Evolutionary conservation across 2,329 filamentous ascomycete species (phyloP), one percentile per base, ranked within the genome.

Genomic region (Ophiostoma tasmaniense): DNA sequence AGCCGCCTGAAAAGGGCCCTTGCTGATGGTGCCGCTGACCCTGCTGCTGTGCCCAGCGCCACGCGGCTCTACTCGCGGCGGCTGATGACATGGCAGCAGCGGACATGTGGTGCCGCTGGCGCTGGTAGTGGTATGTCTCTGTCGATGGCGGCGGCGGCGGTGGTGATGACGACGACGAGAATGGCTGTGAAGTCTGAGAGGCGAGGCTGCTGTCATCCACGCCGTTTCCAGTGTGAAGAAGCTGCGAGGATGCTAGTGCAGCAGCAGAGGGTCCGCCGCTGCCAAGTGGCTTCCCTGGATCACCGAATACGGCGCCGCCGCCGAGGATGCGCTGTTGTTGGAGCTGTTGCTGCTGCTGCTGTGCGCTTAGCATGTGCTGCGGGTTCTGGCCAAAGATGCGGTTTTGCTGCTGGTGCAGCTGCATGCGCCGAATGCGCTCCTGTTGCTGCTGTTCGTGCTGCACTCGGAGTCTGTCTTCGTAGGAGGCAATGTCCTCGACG

Each of bases 401-500:
- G 5, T 45, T 66, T 25, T 66, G 55, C 33, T 62, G 55, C 17
- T 69, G 69, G 20, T 68, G 64, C n/a, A 70, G 67, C 20, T 67
- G 70, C 10, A 66, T 66, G 13, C 64, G 70, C 11, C 39, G 66
- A 14, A 62, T 62, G 39, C 66, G 61, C n/a, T 64, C 67, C n/a
- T 69, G 68, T 22, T 62, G 59, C 50, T 55, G 67, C 25, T 64
- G 55, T 64, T 72, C 70, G 4, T 71, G 69, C 30, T 67, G 67
- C 67, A 64, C 67, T 33, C 75, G 75, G 30, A 79, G 80, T 71
- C 87, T 82, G 76, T 89, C 87, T 75, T 92, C 89, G 79, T 90
- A 91, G 68, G 84, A 81, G 52, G 88, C 87, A 52, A 92, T 82
- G 77, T 92, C 90, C 75, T 90, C 87, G 65, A 86, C 81, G 2